Evolutionary conservation across 768 basidiomycete species (phyloP).

Genomic region (Pseudohyphozyma bogoriensis): DNA sequence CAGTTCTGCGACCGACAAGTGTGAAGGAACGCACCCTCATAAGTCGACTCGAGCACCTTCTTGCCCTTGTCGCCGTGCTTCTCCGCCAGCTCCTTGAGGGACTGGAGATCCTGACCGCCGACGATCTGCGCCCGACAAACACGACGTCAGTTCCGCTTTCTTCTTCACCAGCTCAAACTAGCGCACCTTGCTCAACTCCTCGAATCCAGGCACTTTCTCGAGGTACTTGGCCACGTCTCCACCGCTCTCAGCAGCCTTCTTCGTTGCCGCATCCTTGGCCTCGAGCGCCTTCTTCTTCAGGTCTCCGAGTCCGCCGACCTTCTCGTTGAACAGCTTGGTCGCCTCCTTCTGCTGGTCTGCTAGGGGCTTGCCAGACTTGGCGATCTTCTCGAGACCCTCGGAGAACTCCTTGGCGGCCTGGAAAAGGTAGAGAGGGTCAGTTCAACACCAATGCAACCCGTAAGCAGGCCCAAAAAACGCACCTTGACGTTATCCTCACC

Average conservation of each 20-base stretch:
- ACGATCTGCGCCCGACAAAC: conserved; percentile 4
- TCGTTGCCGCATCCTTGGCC: conserved; percentile 4
- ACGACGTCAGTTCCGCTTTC: not conserved
- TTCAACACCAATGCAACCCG: not conserved
- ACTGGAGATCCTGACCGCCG: conserved; percentile 17
- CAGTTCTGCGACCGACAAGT: not conserved
- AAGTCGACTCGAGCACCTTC: conserved; percentile 28
- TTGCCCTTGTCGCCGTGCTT: conserved; percentile 30
- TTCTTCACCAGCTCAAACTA: not conserved
- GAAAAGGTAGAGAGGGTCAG: not conserved
- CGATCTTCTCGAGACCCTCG: conserved; percentile 28
- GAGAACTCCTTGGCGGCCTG: conserved; percentile 30
- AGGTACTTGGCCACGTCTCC: not conserved
- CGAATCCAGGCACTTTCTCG: conserved; percentile 6
- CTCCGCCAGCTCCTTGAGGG: conserved; percentile 26
- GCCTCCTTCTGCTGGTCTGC: conserved; percentile 27
- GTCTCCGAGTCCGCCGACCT: conserved; percentile 19
- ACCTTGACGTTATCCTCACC: conserved; percentile 33
- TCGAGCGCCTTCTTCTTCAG: conserved; percentile 17
- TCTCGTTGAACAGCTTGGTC: conserved; percentile 26
- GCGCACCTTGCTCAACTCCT: conserved; percentile 26
- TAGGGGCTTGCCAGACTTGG: conserved; percentile 22
- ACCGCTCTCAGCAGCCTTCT: conserved; percentile 10
- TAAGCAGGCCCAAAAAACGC: too few relatives aligned
- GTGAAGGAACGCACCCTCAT: conserved; percentile 1